Percentiles rank a stretch among this genome's conserved stretches.
Conservation (phyloP, 768 basidiomycete genomes). For the Coprinopsis sp. region DNA sequence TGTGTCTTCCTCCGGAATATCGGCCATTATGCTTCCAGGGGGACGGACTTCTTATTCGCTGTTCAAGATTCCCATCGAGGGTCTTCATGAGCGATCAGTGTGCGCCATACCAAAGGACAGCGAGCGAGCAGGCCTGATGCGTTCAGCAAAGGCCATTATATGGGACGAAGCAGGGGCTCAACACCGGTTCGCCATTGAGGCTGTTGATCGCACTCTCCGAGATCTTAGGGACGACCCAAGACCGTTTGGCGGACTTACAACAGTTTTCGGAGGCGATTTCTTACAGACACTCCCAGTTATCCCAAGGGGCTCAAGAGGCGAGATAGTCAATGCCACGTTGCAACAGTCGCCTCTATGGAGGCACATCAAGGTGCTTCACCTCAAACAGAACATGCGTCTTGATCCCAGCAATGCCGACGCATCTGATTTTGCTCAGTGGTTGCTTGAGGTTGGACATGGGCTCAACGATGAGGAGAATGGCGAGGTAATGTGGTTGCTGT, state of each 20-base stretch:
- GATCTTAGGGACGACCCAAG: conserved; percentile 23
- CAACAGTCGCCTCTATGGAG: conserved; percentile 35
- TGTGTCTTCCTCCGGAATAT: conserved; percentile 48
- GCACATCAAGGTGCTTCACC: conserved; percentile 24
- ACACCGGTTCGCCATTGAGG: conserved; percentile 32
- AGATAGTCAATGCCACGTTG: conserved; percentile 35
- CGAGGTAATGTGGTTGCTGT: no score
- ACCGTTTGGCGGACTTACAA: conserved; percentile 39
- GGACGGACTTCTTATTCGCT: conserved; percentile 45
- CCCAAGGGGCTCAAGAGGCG: conserved; percentile 28
- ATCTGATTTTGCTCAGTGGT: conserved; percentile 29
- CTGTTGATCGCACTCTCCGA: conserved; percentile 32
- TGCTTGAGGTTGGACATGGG: conserved; percentile 24
- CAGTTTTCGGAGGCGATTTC: conserved; percentile 48
- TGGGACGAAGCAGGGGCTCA: conserved; percentile 43
- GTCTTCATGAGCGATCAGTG: conserved; percentile 13
- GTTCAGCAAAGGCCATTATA: conserved; percentile 26
- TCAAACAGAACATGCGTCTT: conserved; percentile 39
- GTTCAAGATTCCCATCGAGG: conserved; percentile 44
- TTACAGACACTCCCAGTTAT: conserved; percentile 45
- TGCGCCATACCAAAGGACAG: conserved; percentile 32
- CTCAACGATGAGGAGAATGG: conserved; percentile 2
- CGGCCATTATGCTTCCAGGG: conserved; percentile 37
- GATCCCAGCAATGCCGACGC: conserved; percentile 19
- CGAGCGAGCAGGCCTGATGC: conserved; percentile 15